Evolutionary conservation across 2,329 filamentous ascomycete species (phyloP).

Genomic region (Aspergillus tamarii): DNA sequence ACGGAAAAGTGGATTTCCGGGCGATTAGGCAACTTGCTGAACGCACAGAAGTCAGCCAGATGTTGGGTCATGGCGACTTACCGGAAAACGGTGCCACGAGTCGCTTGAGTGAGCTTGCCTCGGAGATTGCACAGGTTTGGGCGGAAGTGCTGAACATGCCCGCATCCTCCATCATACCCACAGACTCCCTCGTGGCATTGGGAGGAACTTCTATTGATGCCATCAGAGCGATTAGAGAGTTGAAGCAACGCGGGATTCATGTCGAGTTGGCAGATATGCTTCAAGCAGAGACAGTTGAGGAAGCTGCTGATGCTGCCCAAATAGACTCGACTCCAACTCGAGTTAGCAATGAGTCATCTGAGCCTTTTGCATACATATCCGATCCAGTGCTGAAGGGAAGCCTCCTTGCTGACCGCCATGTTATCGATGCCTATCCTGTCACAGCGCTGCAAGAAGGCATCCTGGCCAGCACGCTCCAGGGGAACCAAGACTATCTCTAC

Average conservation of each 20-base stretch:
- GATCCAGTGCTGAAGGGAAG: background rate
- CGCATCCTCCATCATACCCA: background rate
- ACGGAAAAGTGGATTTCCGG: background rate
- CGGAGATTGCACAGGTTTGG: conserved; percentile 7
- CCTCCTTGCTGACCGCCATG: background rate
- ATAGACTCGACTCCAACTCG: background rate
- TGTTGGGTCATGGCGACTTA: background rate
- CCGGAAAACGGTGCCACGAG: background rate
- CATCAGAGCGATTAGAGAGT: conserved; percentile 7
- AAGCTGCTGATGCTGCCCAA: conserved; percentile 3
- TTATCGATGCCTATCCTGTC: conserved; percentile 11
- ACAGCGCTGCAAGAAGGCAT: conserved; percentile 12
- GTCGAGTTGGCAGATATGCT: conserved; percentile 10
- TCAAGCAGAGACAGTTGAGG: background rate
- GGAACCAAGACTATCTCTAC: conserved; percentile 7
- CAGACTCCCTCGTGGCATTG: conserved; percentile 6
- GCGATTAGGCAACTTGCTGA: background rate
- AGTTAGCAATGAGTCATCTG: background rate
- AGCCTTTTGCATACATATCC: conserved; percentile 1
- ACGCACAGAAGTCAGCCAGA: background rate
- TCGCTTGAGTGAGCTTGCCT: background rate
- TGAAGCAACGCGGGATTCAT: conserved; percentile 6
- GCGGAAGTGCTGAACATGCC: conserved; percentile 3
- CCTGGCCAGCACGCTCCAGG: conserved; percentile 6
- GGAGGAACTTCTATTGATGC: conserved; percentile 15